Evolutionary conservation across 1,139 yeast species (phyloP).

Genomic region (Pneumocystis jirovecii): DNA sequence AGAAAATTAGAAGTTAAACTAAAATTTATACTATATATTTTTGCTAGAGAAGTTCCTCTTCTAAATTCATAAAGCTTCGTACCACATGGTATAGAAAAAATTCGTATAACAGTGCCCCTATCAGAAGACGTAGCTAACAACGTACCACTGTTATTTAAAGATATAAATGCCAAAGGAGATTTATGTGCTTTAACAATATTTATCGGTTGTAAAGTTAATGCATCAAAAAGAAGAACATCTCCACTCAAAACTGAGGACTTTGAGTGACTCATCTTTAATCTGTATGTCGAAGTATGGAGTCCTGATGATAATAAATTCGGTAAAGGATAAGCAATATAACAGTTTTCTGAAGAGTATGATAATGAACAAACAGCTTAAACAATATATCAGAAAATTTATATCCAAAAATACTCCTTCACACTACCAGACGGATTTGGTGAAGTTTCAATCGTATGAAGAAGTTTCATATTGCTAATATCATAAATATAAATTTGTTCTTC

Average conservation of each 20-base stretch:
- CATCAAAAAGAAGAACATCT: neutral
- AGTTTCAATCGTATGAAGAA: neutral
- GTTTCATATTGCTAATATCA: neutral
- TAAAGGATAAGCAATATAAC: neutral
- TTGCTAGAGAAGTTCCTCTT: too few species aligned
- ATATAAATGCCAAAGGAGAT: neutral
- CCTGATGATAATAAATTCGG: neutral
- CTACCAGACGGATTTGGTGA: neutral
- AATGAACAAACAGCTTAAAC: too few species aligned
- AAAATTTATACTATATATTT: too few species aligned
- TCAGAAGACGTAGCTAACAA: neutral
- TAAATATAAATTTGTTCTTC: neutral
- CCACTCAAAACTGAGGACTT: neutral
- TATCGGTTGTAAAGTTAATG: neutral
- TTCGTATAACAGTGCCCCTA: neutral
- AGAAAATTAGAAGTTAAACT: too few species aligned
- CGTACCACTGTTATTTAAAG: neutral
- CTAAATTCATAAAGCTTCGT: neutral
- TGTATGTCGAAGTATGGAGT: slow-evolving; percentile 26
- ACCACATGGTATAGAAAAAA: neutral
- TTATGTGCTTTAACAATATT: neutral
- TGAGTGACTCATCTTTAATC: neutral
- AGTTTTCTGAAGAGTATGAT: too few species aligned
- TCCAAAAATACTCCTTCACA: too few species aligned
- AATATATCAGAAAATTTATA: neutral